Evolutionary conservation across 1,284 basidiomycete genomes (phyloP).

Genomic region (Ganoderma boninense): DNA sequence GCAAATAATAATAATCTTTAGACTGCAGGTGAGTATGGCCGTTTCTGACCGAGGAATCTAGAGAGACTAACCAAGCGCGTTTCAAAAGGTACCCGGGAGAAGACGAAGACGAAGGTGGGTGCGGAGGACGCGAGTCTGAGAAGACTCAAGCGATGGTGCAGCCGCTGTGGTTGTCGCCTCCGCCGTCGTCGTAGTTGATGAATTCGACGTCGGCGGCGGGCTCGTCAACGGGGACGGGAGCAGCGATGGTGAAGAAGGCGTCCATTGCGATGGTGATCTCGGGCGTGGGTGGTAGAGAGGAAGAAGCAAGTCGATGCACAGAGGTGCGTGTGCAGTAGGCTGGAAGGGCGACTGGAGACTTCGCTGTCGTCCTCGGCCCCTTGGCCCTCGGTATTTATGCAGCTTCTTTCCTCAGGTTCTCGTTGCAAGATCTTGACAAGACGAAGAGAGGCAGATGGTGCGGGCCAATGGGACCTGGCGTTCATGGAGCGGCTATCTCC

Average conservation of each 20-base stretch:
- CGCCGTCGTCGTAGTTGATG: conserved; percentile 21
- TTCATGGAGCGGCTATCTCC: no score
- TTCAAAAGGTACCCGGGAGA: neutral
- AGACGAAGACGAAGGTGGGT: neutral
- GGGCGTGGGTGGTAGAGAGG: conserved; percentile 11
- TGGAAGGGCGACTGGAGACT: conserved; percentile 16
- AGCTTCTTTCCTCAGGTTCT: conserved; percentile 8
- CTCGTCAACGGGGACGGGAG: conserved; percentile 28
- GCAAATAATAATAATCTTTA: neutral
- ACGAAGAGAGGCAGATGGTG: conserved; percentile 17
- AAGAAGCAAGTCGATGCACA: conserved; percentile 11
- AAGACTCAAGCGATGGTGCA: conserved; percentile 27
- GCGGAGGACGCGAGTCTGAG: neutral
- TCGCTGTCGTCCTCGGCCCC: conserved; percentile 15
- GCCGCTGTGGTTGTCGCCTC: conserved; percentile 10
- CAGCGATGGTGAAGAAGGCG: conserved; percentile 32
- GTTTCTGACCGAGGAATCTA: neutral
- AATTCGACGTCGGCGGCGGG: conserved; percentile 22
- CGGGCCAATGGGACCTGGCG: neutral
- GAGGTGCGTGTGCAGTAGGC: neutral
- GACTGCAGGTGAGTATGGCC: neutral
- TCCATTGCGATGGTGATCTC: conserved; percentile 24
- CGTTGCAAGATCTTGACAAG: conserved; percentile 20
- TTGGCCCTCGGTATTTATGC: neutral
- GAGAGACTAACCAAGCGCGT: neutral